Evolutionary conservation across 768 basidiomycete genomes (phyloP), one percentile per base, ranked within the genome.

Genomic region (Wakefieldia striispora): DNA sequence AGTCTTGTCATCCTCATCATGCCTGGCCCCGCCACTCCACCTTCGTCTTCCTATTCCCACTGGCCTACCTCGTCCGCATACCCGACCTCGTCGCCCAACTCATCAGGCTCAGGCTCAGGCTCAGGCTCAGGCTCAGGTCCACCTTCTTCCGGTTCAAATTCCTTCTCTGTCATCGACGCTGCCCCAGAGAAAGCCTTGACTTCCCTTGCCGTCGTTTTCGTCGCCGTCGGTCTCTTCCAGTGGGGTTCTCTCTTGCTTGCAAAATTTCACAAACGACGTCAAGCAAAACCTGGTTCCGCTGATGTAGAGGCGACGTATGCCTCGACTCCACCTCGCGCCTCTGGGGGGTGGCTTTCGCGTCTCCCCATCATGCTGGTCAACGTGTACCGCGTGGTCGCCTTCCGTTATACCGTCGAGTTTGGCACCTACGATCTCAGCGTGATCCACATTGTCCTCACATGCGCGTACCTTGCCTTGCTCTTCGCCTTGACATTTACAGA

Each of bases 321-420:
- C 2, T 44, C 56, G 3, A 4, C 40, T 10, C 40, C 23, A 23
- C n/a, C 23, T 6, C 40, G 50, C 60, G 11, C 11, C 19, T 6
- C 66, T 64, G 17, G 64, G 56, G 9, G 77, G 76, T 65, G 72
- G 66, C 50, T 74, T 68, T 35, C 58, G 26, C 68, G 71, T 24
- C 48, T 75, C 10, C 70, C 72, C 1, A 51, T 58, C n/a, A 76
- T 74, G 2, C 24, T 70, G 19, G 60, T 70, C 29, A 71, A 78
- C 12, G 62, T 61, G 7, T 81, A 80, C 62, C 72, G 75, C 19
- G 74, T 80, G 19, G 48, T 75, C 17, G 72, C 74, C 7, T 82
- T 81, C 57, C 76, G 81, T 13, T 70, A 68, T 59, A 74, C 71
- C 4, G 50, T 82, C 31, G 70, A 75, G 14, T 66, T 80, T 19